A percentile compares a stretch with the other conserved stretches of the same genome.
phyloP scores from a whole-genome alignment of 768 basidiomycete species.

The Epithele typhae region DNA sequence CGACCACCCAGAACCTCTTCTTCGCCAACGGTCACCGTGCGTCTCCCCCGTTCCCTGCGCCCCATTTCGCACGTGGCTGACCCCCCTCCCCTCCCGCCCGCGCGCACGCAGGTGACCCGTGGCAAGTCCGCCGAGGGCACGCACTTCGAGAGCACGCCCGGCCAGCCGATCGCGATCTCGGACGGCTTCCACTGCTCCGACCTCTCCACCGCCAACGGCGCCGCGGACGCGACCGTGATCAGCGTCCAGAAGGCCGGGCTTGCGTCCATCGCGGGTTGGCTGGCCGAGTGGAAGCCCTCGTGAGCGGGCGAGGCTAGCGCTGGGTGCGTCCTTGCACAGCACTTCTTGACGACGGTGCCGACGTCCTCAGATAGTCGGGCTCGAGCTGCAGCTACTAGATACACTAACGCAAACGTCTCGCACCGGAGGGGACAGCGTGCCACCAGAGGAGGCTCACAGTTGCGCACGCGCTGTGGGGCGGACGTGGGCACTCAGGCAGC shows the following conservation, averaged over 20 bases:
- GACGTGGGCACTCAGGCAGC: too few species aligned
- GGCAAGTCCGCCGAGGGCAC: constrained; percentile 60
- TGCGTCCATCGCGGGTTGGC: constrained; percentile 51
- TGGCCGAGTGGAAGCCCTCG: constrained; percentile 33
- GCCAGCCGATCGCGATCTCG: constrained; percentile 52
- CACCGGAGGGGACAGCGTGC: too few species aligned
- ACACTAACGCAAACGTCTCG: too few species aligned
- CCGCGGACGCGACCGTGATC: constrained; percentile 45
- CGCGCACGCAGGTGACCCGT: constrained; percentile 63
- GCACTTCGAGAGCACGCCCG: constrained; percentile 40
- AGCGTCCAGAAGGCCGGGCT: constrained; percentile 53
- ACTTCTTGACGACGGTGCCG: too few species aligned
- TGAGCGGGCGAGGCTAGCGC: too few species aligned
- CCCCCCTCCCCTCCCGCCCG: too few species aligned
- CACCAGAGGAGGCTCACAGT: too few species aligned
- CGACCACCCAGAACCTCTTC: constrained; percentile 53
- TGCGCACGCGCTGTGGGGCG: too few species aligned
- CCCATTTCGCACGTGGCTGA: background rate
- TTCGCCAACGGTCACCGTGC: constrained; percentile 66
- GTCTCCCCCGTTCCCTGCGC: constrained; percentile 21
- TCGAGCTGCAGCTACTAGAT: too few species aligned
- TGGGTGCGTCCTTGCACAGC: too few species aligned
- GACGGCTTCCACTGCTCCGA: constrained; percentile 73
- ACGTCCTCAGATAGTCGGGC: too few species aligned
- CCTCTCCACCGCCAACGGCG: constrained; percentile 36